Evolutionary conservation across 208 protist genomes (phyloP).

Genomic region (Vickermania ingenoplastis): DNA sequence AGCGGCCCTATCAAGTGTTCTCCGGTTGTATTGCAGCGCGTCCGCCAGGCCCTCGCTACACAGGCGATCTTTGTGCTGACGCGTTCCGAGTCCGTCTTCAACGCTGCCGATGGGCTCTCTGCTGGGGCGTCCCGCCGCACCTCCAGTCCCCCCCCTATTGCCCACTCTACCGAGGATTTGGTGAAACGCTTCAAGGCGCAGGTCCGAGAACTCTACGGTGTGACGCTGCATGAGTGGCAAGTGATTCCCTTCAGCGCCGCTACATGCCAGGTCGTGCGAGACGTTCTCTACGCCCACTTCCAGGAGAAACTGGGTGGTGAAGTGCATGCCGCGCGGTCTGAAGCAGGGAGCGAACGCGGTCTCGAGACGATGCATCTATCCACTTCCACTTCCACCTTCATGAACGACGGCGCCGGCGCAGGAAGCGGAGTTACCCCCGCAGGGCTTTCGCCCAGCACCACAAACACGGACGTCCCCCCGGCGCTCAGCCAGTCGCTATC

Average conservation of each 20-base stretch:
- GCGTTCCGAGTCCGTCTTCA: slow-evolving; percentile 14
- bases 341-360: background rate
- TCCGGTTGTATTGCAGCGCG: background rate
- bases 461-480: background rate
- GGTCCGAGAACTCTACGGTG: slow-evolving; percentile 24
- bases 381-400: background rate
- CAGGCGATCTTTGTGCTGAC: slow-evolving; percentile 38
- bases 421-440: background rate
- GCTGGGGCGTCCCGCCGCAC: slow-evolving; percentile 1
- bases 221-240: slow-evolving; percentile 45
- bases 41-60: slow-evolving; percentile 24
- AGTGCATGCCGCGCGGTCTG: background rate
- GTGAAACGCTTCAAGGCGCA: slow-evolving; percentile 19
- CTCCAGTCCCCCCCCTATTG: slow-evolving; percentile 15
- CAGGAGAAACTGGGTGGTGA: slow-evolving; percentile 2
- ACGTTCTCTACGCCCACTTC: slow-evolving; percentile 5
- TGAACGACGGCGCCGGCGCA: background rate
- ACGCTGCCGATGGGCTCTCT: slow-evolving; percentile 4
- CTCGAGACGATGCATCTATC: background rate
- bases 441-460: background rate
- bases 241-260: slow-evolving; percentile 39
- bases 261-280: slow-evolving; percentile 16
- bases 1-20: background rate
- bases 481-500: background rate
- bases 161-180: slow-evolving; percentile 11